Percentiles rank a stretch among this genome's conserved stretches.
Evolutionary conservation across 495 filamentous ascomycete species (phyloP).

Genomic region (Baudoinia panamericana): DNA sequence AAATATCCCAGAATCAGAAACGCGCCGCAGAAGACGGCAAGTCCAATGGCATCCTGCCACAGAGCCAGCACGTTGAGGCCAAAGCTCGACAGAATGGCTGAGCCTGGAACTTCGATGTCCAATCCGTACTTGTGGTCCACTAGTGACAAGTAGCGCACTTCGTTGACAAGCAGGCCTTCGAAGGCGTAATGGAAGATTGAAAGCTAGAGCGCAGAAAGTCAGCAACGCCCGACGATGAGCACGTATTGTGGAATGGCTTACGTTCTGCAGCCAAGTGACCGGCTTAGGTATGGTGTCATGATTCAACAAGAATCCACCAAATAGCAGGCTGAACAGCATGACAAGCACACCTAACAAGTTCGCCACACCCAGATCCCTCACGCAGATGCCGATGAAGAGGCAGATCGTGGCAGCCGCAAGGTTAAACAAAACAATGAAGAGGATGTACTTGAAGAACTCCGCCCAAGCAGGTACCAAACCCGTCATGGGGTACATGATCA

Average conservation of each 20-base stretch:
- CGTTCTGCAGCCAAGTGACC: constrained; percentile 75
- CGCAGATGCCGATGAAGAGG: constrained; percentile 91
- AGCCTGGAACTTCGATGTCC: constrained; percentile 90
- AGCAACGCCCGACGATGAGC: no score
- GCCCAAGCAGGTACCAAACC: constrained; percentile 73
- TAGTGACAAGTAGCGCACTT: constrained; percentile 80
- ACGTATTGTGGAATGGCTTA: no score
- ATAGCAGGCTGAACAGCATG: constrained; percentile 94
- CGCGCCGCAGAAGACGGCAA: constrained; percentile 65
- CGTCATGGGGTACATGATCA: constrained; percentile 96
- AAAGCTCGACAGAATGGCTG: constrained; percentile 85
- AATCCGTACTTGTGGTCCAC: constrained; percentile 86
- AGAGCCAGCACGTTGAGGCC: constrained; percentile 75
- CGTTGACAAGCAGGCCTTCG: constrained; percentile 92
- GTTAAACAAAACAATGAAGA: constrained; percentile 91
- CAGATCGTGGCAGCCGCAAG: constrained; percentile 84
- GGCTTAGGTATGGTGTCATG: constrained; percentile 78
- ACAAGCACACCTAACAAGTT: constrained; percentile 90
- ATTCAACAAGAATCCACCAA: constrained; percentile 86
- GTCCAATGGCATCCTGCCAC: constrained; percentile 71
- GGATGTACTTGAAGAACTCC: constrained; percentile 81
- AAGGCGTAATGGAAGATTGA: constrained; percentile 99
- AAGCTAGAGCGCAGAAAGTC: constrained; percentile 38
- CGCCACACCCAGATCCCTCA: constrained; percentile 82
- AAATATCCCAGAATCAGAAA: constrained; percentile 83